Base-by-base conservation (phyloP, 352 stramenopile genomes). In the Pythium sukuiense region DNA sequence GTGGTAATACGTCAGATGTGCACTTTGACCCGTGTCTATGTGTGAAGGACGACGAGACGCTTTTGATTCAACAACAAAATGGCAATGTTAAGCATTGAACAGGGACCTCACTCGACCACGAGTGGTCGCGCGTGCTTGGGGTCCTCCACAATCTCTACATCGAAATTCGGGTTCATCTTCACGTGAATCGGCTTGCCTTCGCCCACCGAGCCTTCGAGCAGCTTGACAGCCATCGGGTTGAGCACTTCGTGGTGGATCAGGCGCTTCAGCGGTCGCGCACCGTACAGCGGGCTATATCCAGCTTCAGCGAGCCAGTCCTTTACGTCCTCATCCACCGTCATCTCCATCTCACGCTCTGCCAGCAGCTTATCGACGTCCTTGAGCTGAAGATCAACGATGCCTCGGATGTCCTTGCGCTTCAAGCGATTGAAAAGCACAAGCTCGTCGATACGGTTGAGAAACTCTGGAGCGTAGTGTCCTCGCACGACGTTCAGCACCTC, bases 381-480 rank as follows among this genome's bases (percentile, higher is more conserved):
- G n/a, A 98, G 73, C 76, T 99, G 96, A 35, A 99, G 75, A 39
- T 96, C 80, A 6, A 98, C 97, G 81, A 99, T 99, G 14, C 82
- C 75, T 52, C 92, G 80, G 61, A 99, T 95, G 50, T 98, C 83
- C 9, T 96, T 72, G 43, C 90, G 89, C 20, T 80, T 77, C 13
- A 99, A 81, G 46, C 86, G 93, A 70, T 99, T 98, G 73, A 99
- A 99, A 39, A 99, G 90, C 30, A 99, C 95, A 29, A 98, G 86
- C 67, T 99, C 97, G 69, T 99, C 97, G 61, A 99, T 95, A 59
- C 97, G 92, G 75, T 99, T 99, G 26, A 99, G 79, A 73, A 99
- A 99, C 75, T 99, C 97, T 3, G 97, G 97, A 0, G 93, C 82
- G 80, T 99, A 99, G 63, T 98, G 84, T 18, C 93, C 80, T 30